Evolutionary conservation across 345 rosid species (phyloP).

Genomic region (Atalantia buxifolia): DNA sequence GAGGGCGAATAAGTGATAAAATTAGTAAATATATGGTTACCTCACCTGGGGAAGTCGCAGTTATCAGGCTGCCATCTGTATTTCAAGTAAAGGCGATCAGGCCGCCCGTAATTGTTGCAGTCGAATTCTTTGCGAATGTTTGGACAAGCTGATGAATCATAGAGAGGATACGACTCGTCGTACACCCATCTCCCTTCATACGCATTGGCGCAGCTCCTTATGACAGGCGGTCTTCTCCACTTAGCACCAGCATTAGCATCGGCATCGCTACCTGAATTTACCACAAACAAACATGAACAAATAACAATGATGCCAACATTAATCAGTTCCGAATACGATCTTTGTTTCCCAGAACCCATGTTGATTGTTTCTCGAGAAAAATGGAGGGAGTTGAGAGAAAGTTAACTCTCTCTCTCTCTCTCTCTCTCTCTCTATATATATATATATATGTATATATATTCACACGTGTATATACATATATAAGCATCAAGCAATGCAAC

Average conservation of each 20-base stretch:
- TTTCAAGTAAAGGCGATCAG: slow-evolving; percentile 60
- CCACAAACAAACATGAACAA: background rate
- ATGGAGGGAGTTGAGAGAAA: background rate
- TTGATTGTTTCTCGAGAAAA: background rate
- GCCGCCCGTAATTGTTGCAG: slow-evolving; percentile 79
- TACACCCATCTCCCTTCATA: slow-evolving; percentile 72
- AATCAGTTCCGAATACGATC: background rate
- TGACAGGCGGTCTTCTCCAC: background rate
- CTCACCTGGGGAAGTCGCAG: slow-evolving; percentile 54
- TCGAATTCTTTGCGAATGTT: slow-evolving; percentile 75
- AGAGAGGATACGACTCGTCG: slow-evolving; percentile 68
- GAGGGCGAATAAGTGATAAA: background rate
- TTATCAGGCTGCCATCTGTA: slow-evolving; percentile 76
- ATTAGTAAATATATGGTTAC: slow-evolving; percentile 19
- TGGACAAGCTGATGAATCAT: slow-evolving; percentile 62
- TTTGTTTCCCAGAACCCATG: slow-evolving; percentile 16
- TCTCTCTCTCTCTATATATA: no score
- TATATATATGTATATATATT: fast-evolving
- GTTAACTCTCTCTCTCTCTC: no score
- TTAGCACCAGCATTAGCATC: background rate
- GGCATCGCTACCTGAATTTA: background rate
- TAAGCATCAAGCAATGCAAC: no score
- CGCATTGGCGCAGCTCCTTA: slow-evolving; percentile 33
- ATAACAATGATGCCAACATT: background rate
- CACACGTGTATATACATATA: no score